Evolutionary conservation across 768 basidiomycete genomes (phyloP).

Genomic region (Leccinum arenicola): DNA sequence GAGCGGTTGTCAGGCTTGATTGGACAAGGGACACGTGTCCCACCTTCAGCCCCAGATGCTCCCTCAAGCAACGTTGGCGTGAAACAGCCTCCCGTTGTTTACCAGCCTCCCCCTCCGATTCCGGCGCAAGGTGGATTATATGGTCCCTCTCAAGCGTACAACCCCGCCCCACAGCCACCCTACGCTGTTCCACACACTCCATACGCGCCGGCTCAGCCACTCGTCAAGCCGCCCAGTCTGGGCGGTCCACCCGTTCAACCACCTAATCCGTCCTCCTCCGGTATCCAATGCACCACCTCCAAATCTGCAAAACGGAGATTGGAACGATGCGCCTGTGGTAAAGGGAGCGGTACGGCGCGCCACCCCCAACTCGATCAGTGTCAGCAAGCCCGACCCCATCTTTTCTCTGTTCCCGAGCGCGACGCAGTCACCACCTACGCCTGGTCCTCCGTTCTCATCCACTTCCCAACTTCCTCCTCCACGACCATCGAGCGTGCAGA

Average conservation of each 20-base stretch:
- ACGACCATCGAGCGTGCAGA: too few species aligned
- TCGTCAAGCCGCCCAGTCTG: conserved; percentile 42
- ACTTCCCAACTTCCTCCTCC: background rate
- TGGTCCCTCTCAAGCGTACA: conserved; percentile 30
- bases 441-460: conserved; percentile 44
- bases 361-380: conserved; percentile 44
- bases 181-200: background rate
- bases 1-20: conserved; percentile 45
- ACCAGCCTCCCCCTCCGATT: conserved; percentile 13
- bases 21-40: conserved; percentile 19
- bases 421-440: conserved; percentile 40
- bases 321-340: conserved; percentile 82
- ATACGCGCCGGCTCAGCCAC: conserved; percentile 23
- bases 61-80: conserved; percentile 30
- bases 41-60: conserved; percentile 26
- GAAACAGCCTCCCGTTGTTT: background rate
- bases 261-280: conserved; percentile 43
- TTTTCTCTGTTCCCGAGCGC: conserved; percentile 86
- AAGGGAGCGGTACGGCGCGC: conserved; percentile 41
- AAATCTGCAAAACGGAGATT: conserved; percentile 71
- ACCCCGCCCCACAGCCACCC: background rate
- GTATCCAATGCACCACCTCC: conserved; percentile 53
- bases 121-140: conserved; percentile 20
- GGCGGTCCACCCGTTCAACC: conserved; percentile 35
- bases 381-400: conserved; percentile 67